Evolutionary conservation across 1,284 basidiomycete species (phyloP).

Genomic region (Wallemia ichthyophaga): DNA sequence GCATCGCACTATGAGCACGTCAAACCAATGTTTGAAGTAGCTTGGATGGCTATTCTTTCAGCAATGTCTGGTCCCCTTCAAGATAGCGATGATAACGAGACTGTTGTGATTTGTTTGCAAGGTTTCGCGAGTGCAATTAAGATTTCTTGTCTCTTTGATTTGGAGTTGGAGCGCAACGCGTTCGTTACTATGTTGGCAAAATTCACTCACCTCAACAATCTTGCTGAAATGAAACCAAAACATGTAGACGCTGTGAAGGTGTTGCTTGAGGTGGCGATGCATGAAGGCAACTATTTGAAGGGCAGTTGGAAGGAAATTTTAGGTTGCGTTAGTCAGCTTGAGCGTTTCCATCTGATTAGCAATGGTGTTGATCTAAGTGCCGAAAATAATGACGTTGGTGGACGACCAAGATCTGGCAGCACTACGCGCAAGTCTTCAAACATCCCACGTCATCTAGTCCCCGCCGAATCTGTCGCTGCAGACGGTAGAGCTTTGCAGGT

Average conservation of each 20-base stretch:
- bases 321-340: constrained; percentile 80
- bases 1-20: constrained; percentile 86
- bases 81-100: constrained; percentile 65
- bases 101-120: constrained; percentile 70
- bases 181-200: constrained; percentile 93
- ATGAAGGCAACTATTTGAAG: constrained; percentile 76
- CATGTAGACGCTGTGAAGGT: constrained; percentile 95
- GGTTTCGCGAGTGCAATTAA: constrained; percentile 79
- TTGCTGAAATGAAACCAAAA: constrained; percentile 92
- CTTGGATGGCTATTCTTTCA: constrained; percentile 87
- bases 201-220: constrained; percentile 83
- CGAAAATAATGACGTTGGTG: neutral
- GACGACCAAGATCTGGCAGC: neutral
- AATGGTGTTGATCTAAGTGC: constrained; percentile 32
- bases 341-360: constrained; percentile 86
- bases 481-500: constrained; percentile 94
- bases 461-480: constrained; percentile 77
- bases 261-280: constrained; percentile 65
- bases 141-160: constrained; percentile 77
- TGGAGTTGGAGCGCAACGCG: constrained; percentile 79
- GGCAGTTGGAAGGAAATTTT: constrained; percentile 86
- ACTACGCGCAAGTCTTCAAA: constrained; percentile 2
- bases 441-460: constrained; percentile 22
- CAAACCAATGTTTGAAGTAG: constrained; percentile 87
- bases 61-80: constrained; percentile 74